A percentile compares a stretch with the other conserved stretches of the same genome.
Evolutionary conservation across 208 protist species (phyloP).

Genomic region (Sergeia podlipaevii): DNA sequence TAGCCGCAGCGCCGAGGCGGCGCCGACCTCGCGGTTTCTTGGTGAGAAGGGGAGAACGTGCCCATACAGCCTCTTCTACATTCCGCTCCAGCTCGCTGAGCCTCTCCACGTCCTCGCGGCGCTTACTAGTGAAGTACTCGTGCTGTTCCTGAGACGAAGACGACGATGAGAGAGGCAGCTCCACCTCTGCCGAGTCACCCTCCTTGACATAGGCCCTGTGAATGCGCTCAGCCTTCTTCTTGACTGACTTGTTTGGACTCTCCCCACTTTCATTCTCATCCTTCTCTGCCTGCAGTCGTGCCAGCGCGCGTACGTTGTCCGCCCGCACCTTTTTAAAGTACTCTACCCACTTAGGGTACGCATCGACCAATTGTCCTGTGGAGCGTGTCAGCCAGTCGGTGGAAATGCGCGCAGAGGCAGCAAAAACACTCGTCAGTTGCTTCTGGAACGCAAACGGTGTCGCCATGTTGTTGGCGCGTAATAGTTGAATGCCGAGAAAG

Average conservation of each 20-base stretch:
- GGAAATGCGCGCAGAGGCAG: slow-evolving; percentile 60
- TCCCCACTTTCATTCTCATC: neutral
- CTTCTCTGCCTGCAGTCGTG: slow-evolving; percentile 2
- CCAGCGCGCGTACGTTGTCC: slow-evolving; percentile 43
- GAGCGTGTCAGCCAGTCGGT: slow-evolving; percentile 80
- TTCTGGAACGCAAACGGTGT: slow-evolving; percentile 78
- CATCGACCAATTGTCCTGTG: slow-evolving; percentile 57
- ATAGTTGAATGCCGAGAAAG: slow-evolving; percentile 77
- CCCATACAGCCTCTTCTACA: slow-evolving; percentile 31
- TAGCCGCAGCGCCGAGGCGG: too few relatives aligned
- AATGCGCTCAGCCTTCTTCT: neutral
- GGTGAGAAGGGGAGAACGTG: slow-evolving; percentile 25
- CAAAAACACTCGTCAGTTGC: slow-evolving; percentile 82
- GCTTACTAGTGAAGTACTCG: slow-evolving; percentile 63
- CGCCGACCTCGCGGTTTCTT: slow-evolving; percentile 18
- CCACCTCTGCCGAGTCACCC: slow-evolving; percentile 2
- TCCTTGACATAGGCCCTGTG: neutral
- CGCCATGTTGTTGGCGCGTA: slow-evolving; percentile 73
- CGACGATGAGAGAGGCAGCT: neutral
- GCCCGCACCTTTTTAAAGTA: slow-evolving; percentile 52
- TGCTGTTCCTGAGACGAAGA: slow-evolving; percentile 10
- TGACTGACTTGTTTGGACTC: neutral
- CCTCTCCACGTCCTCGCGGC: slow-evolving; percentile 36
- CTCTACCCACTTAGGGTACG: slow-evolving; percentile 54
- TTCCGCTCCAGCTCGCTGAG: slow-evolving; percentile 39